These are phyloP conservation scores for Cryptococcus hybrid DNA, from an alignment of 1,284 basidiomycete species.

Conservation along the genomic window DNA sequence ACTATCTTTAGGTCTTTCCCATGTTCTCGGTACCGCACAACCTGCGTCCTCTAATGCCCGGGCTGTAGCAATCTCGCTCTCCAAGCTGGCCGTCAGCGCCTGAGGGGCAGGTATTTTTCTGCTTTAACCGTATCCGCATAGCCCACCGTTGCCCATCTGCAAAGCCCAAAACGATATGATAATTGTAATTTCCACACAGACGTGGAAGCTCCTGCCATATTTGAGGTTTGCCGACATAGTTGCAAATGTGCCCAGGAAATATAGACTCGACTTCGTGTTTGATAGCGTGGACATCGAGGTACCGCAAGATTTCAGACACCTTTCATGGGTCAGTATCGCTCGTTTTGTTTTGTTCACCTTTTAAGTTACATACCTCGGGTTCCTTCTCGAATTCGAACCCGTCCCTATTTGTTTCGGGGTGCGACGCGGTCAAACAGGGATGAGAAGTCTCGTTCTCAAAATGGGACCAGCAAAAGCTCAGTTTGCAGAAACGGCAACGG, in stretches of 20 bases:
- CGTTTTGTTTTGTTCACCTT: no score
- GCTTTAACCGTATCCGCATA: conserved; percentile 6
- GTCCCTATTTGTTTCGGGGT: conserved; percentile 1
- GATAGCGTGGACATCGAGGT: conserved; percentile 3
- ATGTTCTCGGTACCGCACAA: conserved; percentile 2
- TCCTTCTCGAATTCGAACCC: conserved; percentile 4
- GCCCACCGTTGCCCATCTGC: conserved; percentile 8
- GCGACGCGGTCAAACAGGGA: not conserved
- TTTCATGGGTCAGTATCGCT: no score
- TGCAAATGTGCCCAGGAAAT: not conserved
- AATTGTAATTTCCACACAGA: conserved; percentile 4
- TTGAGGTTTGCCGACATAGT: conserved; percentile 1
- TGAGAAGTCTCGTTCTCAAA: conserved; percentile 1
- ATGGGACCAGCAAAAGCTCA: conserved; percentile 4
- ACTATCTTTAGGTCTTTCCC: conserved; percentile 1
- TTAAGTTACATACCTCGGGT: not conserved
- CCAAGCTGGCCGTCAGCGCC: not conserved
- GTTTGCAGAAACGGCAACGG: conserved; percentile 3
- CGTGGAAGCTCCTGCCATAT: not conserved
- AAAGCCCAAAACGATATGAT: conserved; percentile 3
- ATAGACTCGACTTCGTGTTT: conserved; percentile 1
- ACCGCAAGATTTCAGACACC: conserved; percentile 1
- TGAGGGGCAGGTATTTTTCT: not conserved
- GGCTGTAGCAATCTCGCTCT: conserved; percentile 8
- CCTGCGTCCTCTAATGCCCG: not conserved